Evolutionary conservation across 345 rosid species (phyloP).

Genomic region (Geranium rotundifolium): DNA sequence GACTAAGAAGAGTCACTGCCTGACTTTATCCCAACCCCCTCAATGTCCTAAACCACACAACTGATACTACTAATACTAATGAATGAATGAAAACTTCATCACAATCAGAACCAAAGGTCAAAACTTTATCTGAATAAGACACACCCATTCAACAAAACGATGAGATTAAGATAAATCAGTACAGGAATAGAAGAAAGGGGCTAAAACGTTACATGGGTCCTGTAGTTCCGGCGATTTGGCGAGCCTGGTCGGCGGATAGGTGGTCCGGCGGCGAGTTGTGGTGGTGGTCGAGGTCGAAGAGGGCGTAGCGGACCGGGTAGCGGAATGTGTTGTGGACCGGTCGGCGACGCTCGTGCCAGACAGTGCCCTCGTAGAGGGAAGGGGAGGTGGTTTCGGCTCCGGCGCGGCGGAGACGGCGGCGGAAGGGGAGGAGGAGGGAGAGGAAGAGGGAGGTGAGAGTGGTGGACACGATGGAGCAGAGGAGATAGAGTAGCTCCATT

Average conservation of each 20-base stretch:
- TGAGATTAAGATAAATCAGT: too few relatives aligned
- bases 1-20: too few relatives aligned
- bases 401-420: slow-evolving; percentile 7
- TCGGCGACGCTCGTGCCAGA: slow-evolving; percentile 81
- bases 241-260: slow-evolving; percentile 63
- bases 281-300: slow-evolving; percentile 51
- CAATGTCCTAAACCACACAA: too few relatives aligned
- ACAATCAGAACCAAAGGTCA: neutral
- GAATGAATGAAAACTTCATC: too few relatives aligned
- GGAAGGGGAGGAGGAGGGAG: neutral
- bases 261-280: slow-evolving; percentile 38
- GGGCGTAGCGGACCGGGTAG: slow-evolving; percentile 67
- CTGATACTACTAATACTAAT: too few relatives aligned
- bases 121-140: neutral
- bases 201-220: slow-evolving; percentile 47
- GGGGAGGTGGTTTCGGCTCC: neutral
- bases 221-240: slow-evolving; percentile 35
- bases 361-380: slow-evolving; percentile 56
- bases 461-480: neutral
- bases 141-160: too few relatives aligned
- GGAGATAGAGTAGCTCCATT: neutral
- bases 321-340: slow-evolving; percentile 64
- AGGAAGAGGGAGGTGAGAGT: neutral
- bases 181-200: neutral
- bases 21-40: too few relatives aligned